Conservation (phyloP, 2,329 filamentous ascomycete species). For the Rhexocercosporidium sp. region DNA sequence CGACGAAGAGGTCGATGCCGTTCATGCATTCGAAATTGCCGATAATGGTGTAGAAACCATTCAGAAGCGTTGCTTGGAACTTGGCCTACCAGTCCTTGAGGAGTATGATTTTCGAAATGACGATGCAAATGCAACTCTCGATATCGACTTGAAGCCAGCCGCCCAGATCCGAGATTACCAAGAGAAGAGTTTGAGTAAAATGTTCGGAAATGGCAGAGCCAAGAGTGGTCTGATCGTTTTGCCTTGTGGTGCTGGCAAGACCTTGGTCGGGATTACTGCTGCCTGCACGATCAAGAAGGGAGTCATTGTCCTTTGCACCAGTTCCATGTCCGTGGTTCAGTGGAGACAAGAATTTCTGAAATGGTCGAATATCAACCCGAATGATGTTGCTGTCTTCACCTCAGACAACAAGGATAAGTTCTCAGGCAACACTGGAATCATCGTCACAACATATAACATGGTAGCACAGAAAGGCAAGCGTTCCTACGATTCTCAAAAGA, state of each 20-base stretch:
- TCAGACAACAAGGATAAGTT: conserved; percentile 90
- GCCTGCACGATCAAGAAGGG: conserved; percentile 98
- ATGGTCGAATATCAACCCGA: conserved; percentile 97
- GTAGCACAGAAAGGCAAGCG: conserved; percentile 89
- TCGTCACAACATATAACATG: conserved; percentile 98
- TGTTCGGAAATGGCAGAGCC: conserved; percentile 98
- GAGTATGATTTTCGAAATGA: conserved; percentile 98
- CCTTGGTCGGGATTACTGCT: conserved; percentile 95
- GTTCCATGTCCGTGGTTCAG: conserved; percentile 96
- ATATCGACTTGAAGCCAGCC: conserved; percentile 89
- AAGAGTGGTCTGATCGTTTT: conserved; percentile 98
- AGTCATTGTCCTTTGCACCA: conserved; percentile 92
- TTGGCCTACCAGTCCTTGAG: conserved; percentile 87
- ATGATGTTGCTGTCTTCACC: conserved; percentile 94
- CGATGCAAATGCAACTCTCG: conserved; percentile 83
- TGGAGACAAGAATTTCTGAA: conserved; percentile 97
- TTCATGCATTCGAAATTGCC: conserved; percentile 91
- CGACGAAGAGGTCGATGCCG: conserved; percentile 83
- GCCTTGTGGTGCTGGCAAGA: conserved; percentile 96
- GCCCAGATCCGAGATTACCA: conserved; percentile 94
- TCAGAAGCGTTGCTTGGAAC: conserved; percentile 85
- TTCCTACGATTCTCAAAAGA: conserved; percentile 92
- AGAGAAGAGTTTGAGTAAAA: conserved; percentile 96
- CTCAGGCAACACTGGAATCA: conserved; percentile 88
- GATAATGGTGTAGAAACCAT: conserved; percentile 84